Evolutionary conservation across 306 rosid genomes (phyloP), one percentile per base, ranked within the genome.

Genomic region (Luffa aegyptiaca): DNA sequence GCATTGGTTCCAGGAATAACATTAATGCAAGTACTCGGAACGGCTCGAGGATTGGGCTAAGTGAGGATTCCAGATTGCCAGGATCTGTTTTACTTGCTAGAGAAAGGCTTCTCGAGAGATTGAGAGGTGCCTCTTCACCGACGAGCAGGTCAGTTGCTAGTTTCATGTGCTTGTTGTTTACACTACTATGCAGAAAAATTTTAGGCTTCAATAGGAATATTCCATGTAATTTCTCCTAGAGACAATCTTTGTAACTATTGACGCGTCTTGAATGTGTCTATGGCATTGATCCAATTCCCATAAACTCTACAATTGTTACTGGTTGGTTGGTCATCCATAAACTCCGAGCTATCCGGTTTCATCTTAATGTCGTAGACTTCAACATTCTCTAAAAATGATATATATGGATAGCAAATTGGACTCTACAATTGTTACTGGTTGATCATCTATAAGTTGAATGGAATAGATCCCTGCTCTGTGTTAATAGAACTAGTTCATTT

Each of bases 71-170:
- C 36, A 91, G 97, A 81, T 88, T 94, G 42, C 98, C 98, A 5
- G 90, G 86, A 2, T 86, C 90, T 37, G 98, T 94, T 49, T 53
- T 91, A 37, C 95, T 91, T 74, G 98, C 98, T 44, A 82, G 96
- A 83, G 93, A 85, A 71, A 89, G 98, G 85, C 93, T 95, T 78
- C 81, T 91, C 70, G 93, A 91, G 89, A 89, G 98, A 87, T 69
- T 95, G 85, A 90, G 98, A 83, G 97, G 80, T 45, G 86, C 97
- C 75, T 77, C 80, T 18, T 81, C 89, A 8, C 71, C 57, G 71
- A 62, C 57, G 81, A 82, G 70, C 93, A 90, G 97, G 98, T 92
- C 81, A 79, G 87, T 64, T 65, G 57, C 76, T 41, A 39, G 39
- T 49, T 11, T 73, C 35, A 37, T 80, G 7, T 75, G 71, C 71